Evolutionary conservation across 805 yeast species (phyloP).

Genomic region (Metschnikowia noctiluminum): DNA sequence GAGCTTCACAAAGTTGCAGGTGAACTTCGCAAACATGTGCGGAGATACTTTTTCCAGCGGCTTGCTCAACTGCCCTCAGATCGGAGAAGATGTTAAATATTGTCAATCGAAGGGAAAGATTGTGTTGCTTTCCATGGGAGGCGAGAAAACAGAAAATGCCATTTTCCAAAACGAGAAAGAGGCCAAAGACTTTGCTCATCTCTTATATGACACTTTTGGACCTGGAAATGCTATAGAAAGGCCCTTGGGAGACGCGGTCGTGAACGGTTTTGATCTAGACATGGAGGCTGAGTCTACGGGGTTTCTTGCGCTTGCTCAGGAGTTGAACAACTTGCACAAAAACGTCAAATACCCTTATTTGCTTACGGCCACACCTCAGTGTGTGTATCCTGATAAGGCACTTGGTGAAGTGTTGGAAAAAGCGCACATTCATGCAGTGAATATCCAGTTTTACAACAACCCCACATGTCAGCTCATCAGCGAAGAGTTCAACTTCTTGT

Average conservation of each 20-base stretch:
- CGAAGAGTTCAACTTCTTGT: conserved; percentile 54
- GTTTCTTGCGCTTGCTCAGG: conserved; percentile 38
- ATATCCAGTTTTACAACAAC: conserved; percentile 89
- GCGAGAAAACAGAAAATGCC: conserved; percentile 55
- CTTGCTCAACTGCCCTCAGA: conserved; percentile 13
- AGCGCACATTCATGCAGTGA: conserved; percentile 74
- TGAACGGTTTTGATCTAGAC: conserved; percentile 74
- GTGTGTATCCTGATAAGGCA: conserved; percentile 80
- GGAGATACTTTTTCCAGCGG: conserved; percentile 42
- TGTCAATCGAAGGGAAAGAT: conserved; percentile 13
- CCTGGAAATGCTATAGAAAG: conserved; percentile 31
- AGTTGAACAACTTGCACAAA: conserved; percentile 9
- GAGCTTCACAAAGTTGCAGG: conserved; percentile 46
- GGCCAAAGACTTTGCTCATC: conserved; percentile 54
- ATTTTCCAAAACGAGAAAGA: conserved; percentile 49
- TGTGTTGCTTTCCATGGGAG: conserved; percentile 29
- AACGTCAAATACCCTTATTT: conserved; percentile 11
- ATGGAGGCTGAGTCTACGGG: conserved; percentile 39
- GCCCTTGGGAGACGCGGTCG: conserved; percentile 45
- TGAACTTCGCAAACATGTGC: conserved; percentile 58
- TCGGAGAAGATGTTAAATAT: conserved; percentile 15
- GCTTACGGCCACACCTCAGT: conserved; percentile 81
- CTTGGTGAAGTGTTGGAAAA: conserved; percentile 35
- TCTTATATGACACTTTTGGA: conserved; percentile 40
- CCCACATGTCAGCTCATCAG: conserved; percentile 52